Base-by-base conservation (phyloP, 2,329 filamentous ascomycete species). In the Ascochyta koolunga region DNA sequence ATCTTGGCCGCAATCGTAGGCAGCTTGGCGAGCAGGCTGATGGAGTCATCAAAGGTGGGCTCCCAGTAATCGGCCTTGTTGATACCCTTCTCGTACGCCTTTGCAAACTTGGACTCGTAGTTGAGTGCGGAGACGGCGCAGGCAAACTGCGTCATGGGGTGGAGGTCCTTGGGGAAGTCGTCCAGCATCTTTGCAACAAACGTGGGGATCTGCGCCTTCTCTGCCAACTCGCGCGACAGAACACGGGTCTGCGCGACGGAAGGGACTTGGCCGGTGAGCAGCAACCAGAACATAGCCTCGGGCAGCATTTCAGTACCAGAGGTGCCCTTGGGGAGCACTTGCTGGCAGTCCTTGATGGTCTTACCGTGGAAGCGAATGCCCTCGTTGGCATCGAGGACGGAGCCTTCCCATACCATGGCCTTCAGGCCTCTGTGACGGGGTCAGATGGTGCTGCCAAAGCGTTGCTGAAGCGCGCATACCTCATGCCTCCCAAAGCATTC, bases 1-100 rank as follows among this genome's bases (percentile, higher is more conserved):
- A 99, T 97, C 78, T 96, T 96, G 54, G 95, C 95, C 24, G 95
- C 95, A 65, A 99, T 93, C 58, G 91, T 96, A 59, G 95, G 95
- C 48, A 99, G 88, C 83, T 99, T 99, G 59, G 93, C 95, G 51
- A 99, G 85, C 59, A 99, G 84, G 41, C 89, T 91, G 76, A 99
- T 96, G 76, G 85, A 88, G 80, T 99, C 95, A 74, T 98, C 93
- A 72, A 96, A 98, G 38, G 91, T 96, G 13, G 93, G 91, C 80
- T 98, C 95, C 95, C 95, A 99, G 85, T 98, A 98, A 67, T 97
- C 91, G 47, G 91, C 90, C 83, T 98, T 99, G 83, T 88, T 90
- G 62, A 98, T 79, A 31, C 95, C 95, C 66, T 89, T 80, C 76
- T 93, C 93, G 77, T 99, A 99, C 18, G 89, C 89, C 78, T 92